Evolutionary conservation across 805 yeast genomes (phyloP), one percentile per base, ranked within the genome.

Genomic region (Kluyveromyces nonfermentans): DNA sequence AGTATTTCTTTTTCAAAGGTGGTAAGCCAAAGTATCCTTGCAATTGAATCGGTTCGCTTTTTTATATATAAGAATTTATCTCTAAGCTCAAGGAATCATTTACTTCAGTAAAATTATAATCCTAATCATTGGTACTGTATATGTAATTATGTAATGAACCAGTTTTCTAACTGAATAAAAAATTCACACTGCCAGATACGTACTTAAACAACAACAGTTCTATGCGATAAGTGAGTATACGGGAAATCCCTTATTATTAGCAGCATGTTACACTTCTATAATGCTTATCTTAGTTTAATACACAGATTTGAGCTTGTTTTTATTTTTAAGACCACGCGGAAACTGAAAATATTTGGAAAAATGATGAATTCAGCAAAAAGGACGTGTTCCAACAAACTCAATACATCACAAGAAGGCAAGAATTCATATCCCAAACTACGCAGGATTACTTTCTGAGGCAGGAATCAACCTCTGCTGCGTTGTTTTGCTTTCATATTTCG

Each of bases 1-100:
- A 70, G 12, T 59, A 67, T 41, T 71, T 69, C 22, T 51, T 75
- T 16, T 46, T 70, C 21, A 58, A 59, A n/a, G 70, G 70, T 2
- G 72, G 68, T 1, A 49, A 50, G 4, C 72, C 74, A 5, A 42
- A 63, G 18, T 62, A 60, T 37, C 58, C 60, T 10, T 64, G 65
- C 5, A 61, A 65, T 41, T 64, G 48, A 46, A 12, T 33, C 30
- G 9, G 9, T 25, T 25, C 12, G 7, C 30, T 25, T 10, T 25
- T 25, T 25, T 25, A 10, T 10, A 25, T 25, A 14, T 25, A 10
- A 4, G 12, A 25, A 25, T 25, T 25, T 4, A 10, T 10, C 14
- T 10, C 12, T 25, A 14, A 25, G 7, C 30, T 14, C 9, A 6
- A 25, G 12, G n/a, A n/a, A n/a, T n/a, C n/a, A n/a, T n/a, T n/a